Conservation (phyloP, 306 rosid species). For the Astragalus glycyphyllos region DNA sequence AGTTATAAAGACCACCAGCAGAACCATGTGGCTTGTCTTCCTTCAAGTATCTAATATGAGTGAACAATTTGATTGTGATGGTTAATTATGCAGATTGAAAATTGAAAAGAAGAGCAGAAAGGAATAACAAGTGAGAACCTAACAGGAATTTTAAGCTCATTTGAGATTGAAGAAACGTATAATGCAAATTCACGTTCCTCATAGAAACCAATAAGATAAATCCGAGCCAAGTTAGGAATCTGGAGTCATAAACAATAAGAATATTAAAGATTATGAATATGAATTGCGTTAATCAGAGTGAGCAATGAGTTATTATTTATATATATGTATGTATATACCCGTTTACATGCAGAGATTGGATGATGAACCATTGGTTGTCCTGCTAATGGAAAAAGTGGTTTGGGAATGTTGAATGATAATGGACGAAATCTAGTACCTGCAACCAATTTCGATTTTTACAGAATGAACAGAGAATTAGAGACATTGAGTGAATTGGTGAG, state of each 20-base stretch:
- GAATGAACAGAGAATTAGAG: not conserved
- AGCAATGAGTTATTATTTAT: not conserved
- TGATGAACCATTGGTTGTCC: slow-evolving; percentile 99
- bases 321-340: slow-evolving; percentile 48
- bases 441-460: not conserved
- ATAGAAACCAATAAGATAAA: slow-evolving; percentile 89
- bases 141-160: slow-evolving; percentile 88
- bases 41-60: slow-evolving; percentile 71
- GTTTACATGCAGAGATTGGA: slow-evolving; percentile 94
- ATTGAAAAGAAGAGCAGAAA: slow-evolving; percentile 15
- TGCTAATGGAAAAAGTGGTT: slow-evolving; percentile 96
- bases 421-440: slow-evolving; percentile 97
- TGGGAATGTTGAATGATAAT: slow-evolving; percentile 84
- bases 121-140: slow-evolving; percentile 51
- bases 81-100: slow-evolving; percentile 11
- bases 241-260: slow-evolving; percentile 46
- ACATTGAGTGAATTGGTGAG: slow-evolving; percentile 14
- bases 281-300: not conserved
- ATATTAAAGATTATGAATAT: not conserved
- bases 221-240: slow-evolving; percentile 88
- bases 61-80: slow-evolving; percentile 12
- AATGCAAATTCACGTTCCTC: slow-evolving; percentile 94
- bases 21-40: slow-evolving; percentile 98
- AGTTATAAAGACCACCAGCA: slow-evolving; percentile 91
- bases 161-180: slow-evolving; percentile 86